These are phyloP conservation scores for Pestalotiopsis fici DNA, from an alignment of 2,329 filamentous ascomycete species.

Conservation along the genomic window DNA sequence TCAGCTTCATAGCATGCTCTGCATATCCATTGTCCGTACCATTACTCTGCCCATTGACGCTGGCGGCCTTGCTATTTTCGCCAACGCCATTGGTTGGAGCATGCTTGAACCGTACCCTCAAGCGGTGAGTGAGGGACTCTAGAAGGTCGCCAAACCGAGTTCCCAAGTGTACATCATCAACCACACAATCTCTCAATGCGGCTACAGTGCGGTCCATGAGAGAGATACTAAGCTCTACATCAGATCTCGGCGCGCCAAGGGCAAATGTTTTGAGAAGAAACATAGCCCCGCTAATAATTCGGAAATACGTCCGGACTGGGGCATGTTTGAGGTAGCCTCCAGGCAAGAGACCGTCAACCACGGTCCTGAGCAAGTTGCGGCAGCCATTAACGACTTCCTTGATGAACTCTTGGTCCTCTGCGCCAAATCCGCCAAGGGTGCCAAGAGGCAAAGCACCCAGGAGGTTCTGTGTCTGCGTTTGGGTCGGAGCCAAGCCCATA, in stretches of 20 bases:
- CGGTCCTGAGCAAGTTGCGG: constrained; percentile 73
- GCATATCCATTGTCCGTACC: constrained; percentile 25
- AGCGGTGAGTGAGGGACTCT: constrained; percentile 73
- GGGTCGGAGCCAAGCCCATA: constrained; percentile 47
- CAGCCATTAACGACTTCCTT: constrained; percentile 77
- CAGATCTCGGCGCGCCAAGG: constrained; percentile 75
- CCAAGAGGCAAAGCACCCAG: constrained; percentile 65
- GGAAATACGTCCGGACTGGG: constrained; percentile 82
- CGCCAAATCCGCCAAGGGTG: constrained; percentile 63
- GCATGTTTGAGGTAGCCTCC: constrained; percentile 79
- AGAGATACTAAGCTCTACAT: constrained; percentile 73
- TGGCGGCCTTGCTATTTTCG: constrained; percentile 24
- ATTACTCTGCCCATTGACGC: constrained; percentile 27
- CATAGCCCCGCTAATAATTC: constrained; percentile 83
- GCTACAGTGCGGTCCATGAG: constrained; percentile 76
- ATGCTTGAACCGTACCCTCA: constrained; percentile 74
- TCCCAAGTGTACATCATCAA: constrained; percentile 84
- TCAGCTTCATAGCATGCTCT: constrained; percentile 22
- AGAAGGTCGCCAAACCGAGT: constrained; percentile 81
- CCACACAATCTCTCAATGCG: constrained; percentile 74
- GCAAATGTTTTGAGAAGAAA: constrained; percentile 85
- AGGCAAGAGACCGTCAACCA: constrained; percentile 75
- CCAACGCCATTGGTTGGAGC: constrained; percentile 48
- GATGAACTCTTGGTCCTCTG: constrained; percentile 71
- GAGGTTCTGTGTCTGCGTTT: constrained; percentile 65